A percentile compares a stretch with the other conserved stretches of the same genome.
These are phyloP conservation scores for Skeletonema grethae DNA, from an alignment of 108 stramenopile genomes.

Conservation along the genomic window DNA sequence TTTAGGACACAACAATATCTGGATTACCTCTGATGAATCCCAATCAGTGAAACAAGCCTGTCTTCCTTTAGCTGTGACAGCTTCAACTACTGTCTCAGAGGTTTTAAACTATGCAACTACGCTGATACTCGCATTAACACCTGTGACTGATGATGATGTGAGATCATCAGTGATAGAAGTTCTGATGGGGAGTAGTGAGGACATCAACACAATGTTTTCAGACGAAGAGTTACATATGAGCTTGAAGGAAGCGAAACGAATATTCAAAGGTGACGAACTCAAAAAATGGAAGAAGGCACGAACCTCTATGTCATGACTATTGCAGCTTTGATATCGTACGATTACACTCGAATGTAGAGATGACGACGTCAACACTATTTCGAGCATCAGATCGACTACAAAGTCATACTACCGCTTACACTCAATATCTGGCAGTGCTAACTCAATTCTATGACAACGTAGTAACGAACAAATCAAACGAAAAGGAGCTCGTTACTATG, in stretches of 20 bases:
- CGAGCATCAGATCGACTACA: too few relatives aligned
- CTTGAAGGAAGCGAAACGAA: constrained; percentile 65
- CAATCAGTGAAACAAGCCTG: constrained; percentile 57
- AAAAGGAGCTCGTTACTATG: too few relatives aligned
- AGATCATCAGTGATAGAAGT: constrained; percentile 52
- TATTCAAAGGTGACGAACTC: constrained; percentile 62
- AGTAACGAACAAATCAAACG: too few relatives aligned
- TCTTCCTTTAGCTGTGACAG: constrained; percentile 46
- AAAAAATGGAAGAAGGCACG: constrained; percentile 58
- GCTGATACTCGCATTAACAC: constrained; percentile 32
- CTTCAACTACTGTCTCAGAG: constrained; percentile 21
- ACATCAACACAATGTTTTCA: constrained; percentile 37
- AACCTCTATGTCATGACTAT: neutral
- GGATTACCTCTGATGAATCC: constrained; percentile 61
- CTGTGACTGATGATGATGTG: constrained; percentile 30
- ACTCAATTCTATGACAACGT: too few relatives aligned
- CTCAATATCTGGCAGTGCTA: too few relatives aligned
- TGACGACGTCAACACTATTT: too few relatives aligned
- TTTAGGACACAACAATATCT: constrained; percentile 43
- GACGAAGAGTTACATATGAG: constrained; percentile 55
- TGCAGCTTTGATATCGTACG: too few relatives aligned
- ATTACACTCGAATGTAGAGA: too few relatives aligned
- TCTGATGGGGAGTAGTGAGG: constrained; percentile 31
- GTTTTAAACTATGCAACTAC: constrained; percentile 35
- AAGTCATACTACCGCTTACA: too few relatives aligned